Base-by-base conservation (phyloP, 2,329 filamentous ascomycete genomes). In the Paecilomyces sp. region DNA sequence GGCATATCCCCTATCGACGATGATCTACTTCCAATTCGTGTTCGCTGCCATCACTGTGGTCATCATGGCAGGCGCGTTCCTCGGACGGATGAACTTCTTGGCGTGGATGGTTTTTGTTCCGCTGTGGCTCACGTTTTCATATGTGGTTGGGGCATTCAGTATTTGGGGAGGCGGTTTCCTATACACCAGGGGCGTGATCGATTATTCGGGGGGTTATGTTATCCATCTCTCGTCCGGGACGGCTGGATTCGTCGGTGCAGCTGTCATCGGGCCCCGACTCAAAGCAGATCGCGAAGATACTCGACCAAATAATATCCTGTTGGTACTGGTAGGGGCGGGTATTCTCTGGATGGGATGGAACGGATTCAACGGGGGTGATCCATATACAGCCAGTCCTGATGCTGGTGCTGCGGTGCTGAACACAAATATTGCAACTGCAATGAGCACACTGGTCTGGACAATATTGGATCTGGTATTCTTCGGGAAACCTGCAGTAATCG, bases 11-110 rank as follows among this genome's bases (percentile, higher is more conserved):
- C 68, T 78, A 58, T 71, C 75, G 4, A 81, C 79, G 2, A 82
- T 82, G 80, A 70, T 81, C 0, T 82, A 82, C 67, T 82, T 82
- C 70, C 80, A 82, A 63, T 82, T 81, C 63, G 79, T 81, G 54
- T 82, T 82, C 67, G 80, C 79, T 0, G 79, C 79, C 51, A 81
- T 81, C 63, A 82, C 80, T 0, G 64, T 81, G 1, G 73, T 80
- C 56, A 77, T 82, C 53, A 67, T 77, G 58, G 80, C 79, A 0
- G 80, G 80, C 4, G 74, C 77, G 4, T 76, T 76, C 36, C 73
- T 82, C 1, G 76, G 78, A 28, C 72, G 80, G 50, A 81, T 81
- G 77, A 81, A 78, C 65, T 81, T 82, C 64, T 67, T 70, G 9
- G 80, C 80, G 34, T 82, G 80, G 80, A 80, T 81, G 76, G 63